These are phyloP conservation scores for Ophiosphaerella narmari DNA, from an alignment of 2,329 filamentous ascomycete genomes.

Conservation along the genomic window DNA sequence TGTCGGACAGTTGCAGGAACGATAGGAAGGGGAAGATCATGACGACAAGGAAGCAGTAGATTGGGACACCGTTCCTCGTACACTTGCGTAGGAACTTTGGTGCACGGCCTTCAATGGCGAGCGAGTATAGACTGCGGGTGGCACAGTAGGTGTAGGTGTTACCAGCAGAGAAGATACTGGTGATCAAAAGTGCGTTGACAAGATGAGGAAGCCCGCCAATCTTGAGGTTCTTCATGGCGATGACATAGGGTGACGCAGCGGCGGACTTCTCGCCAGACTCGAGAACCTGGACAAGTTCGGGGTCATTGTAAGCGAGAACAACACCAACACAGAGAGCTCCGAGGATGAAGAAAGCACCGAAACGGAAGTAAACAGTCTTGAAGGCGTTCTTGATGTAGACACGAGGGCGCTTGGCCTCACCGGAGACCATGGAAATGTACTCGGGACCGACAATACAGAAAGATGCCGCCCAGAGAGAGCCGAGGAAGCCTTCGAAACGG, in stretches of 20 bases:
- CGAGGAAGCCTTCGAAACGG: slow-evolving; percentile 46
- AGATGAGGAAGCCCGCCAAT: slow-evolving; percentile 61
- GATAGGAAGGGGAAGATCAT: slow-evolving; percentile 71
- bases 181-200: slow-evolving; percentile 61
- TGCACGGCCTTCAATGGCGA: slow-evolving; percentile 59
- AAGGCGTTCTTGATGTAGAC: slow-evolving; percentile 54
- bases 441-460: slow-evolving; percentile 56
- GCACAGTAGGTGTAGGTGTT: slow-evolving; percentile 62
- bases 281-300: slow-evolving; percentile 66
- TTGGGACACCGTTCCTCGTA: slow-evolving; percentile 68
- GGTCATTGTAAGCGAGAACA: slow-evolving; percentile 66
- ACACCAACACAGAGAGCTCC: slow-evolving; percentile 53
- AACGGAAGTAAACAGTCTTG: slow-evolving; percentile 54
- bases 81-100: slow-evolving; percentile 62
- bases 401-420: slow-evolving; percentile 53
- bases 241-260: slow-evolving; percentile 66
- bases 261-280: slow-evolving; percentile 45
- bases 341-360: slow-evolving; percentile 54
- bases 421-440: slow-evolving; percentile 55
- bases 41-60: slow-evolving; percentile 71
- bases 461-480: slow-evolving; percentile 48
- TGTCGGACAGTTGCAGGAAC: slow-evolving; percentile 73
- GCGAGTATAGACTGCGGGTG: slow-evolving; percentile 58
- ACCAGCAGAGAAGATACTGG: slow-evolving; percentile 60
- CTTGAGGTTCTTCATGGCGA: slow-evolving; percentile 62